Evolutionary conservation across 1,284 basidiomycete genomes (phyloP).

Genomic region (Austropuccinia psidii): DNA sequence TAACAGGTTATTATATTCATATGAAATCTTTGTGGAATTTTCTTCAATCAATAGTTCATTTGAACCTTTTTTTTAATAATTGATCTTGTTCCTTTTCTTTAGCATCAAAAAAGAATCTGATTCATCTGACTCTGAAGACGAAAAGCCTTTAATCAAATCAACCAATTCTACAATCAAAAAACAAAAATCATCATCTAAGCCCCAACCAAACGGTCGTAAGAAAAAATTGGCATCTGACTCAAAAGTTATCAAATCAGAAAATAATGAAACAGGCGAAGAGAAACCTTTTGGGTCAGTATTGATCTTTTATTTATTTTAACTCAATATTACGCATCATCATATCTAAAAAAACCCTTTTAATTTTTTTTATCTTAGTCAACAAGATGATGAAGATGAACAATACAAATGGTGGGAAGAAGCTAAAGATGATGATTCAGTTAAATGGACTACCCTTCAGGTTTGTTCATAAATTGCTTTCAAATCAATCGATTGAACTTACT

Average conservation of each 20-base stretch:
- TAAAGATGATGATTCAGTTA: slow-evolving; percentile 47
- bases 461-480: background rate
- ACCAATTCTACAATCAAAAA: background rate
- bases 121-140: slow-evolving; percentile 3
- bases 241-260: background rate
- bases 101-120: background rate
- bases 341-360: too few species aligned
- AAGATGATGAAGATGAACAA: slow-evolving; percentile 34
- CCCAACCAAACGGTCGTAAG: background rate
- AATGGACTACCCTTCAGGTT: slow-evolving; percentile 27
- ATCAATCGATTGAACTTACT: background rate
- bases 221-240: background rate
- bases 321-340: too few species aligned
- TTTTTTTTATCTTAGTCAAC: background rate
- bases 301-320: too few species aligned
- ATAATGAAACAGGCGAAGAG: background rate
- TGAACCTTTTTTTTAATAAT: background rate
- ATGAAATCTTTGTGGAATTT: background rate
- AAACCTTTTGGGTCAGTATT: background rate
- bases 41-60: background rate
- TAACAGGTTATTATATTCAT: background rate
- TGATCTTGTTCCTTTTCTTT: background rate
- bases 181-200: background rate
- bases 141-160: background rate
- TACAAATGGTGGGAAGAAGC: slow-evolving; percentile 76